A percentile compares a stretch with the other conserved stretches of the same genome.
Evolutionary conservation across 805 yeast genomes (phyloP).

Genomic region (Maudiozyma barnettii): DNA sequence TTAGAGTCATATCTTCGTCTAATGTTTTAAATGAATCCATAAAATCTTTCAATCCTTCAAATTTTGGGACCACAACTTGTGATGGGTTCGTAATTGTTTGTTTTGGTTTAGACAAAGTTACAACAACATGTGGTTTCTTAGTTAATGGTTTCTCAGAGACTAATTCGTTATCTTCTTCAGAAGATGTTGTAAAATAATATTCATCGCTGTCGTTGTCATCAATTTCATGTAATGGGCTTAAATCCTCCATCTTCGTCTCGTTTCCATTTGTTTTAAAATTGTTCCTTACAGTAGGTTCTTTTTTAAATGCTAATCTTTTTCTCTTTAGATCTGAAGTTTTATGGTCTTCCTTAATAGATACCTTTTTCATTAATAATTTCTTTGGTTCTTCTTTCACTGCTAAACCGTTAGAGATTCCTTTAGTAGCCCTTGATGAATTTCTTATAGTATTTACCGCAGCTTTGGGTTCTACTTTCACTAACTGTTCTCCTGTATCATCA

Average conservation of each 20-base stretch:
- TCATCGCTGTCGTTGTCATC: constrained; percentile 6
- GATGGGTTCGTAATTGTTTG: constrained; percentile 52
- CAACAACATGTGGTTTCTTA: constrained; percentile 17
- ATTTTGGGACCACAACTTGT: constrained; percentile 44
- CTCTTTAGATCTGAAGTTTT: background rate
- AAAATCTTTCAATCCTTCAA: constrained; percentile 33
- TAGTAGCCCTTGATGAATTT: background rate
- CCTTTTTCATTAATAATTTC: background rate
- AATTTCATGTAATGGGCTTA: background rate
- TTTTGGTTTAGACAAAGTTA: constrained; percentile 33
- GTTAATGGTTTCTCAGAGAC: constrained; percentile 7
- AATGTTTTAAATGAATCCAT: constrained; percentile 48
- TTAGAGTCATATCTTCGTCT: constrained; percentile 50
- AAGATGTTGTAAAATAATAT: constrained; percentile 25
- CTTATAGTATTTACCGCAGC: background rate
- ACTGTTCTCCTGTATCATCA: too few species aligned
- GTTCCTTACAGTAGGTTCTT: background rate
- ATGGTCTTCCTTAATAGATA: background rate
- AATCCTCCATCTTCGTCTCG: background rate
- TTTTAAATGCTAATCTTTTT: background rate
- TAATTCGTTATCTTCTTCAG: constrained; percentile 21
- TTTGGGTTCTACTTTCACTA: background rate
- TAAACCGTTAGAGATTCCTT: too few species aligned
- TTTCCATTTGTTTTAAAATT: background rate
- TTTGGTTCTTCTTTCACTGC: background rate